A percentile compares a stretch with the other conserved stretches of the same genome.
These are phyloP conservation scores for Babesia bovis DNA, from an alignment of 169 alveolate species.

Conservation along the genomic window DNA sequence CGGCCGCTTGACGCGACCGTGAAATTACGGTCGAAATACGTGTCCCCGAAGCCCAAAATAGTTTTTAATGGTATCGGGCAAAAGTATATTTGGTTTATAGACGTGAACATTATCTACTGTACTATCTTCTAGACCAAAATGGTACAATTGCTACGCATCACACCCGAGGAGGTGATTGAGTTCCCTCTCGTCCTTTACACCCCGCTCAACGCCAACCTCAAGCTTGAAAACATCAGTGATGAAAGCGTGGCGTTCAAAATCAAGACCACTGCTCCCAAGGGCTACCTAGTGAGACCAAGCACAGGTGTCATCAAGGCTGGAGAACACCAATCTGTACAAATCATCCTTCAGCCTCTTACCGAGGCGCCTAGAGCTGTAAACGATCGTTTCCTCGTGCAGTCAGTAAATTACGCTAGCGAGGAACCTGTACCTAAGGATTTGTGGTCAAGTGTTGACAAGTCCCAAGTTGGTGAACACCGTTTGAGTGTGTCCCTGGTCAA, in stretches of 20 bases:
- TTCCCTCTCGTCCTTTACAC: constrained; percentile 84
- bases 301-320: constrained; percentile 82
- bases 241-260: constrained; percentile 84
- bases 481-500: constrained; percentile 79
- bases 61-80: background rate
- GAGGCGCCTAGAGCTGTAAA: constrained; percentile 79
- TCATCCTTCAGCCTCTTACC: constrained; percentile 83
- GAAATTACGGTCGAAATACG: background rate
- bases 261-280: constrained; percentile 87
- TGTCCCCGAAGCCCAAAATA: background rate
- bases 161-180: constrained; percentile 83
- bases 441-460: constrained; percentile 81
- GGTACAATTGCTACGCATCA: constrained; percentile 73
- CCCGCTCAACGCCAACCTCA: constrained; percentile 79
- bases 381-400: constrained; percentile 83
- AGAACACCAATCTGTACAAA: constrained; percentile 78
- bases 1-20: constrained; percentile 6
- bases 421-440: constrained; percentile 82
- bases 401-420: constrained; percentile 70
- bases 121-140: background rate
- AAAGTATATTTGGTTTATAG: background rate
- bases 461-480: constrained; percentile 80
- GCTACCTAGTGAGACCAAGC: constrained; percentile 84
- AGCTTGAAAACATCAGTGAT: constrained; percentile 79
- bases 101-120: background rate